These are phyloP conservation scores for Solanum gracilifrons DNA, from an alignment of 257 asterid genomes.

Conservation along the genomic window DNA sequence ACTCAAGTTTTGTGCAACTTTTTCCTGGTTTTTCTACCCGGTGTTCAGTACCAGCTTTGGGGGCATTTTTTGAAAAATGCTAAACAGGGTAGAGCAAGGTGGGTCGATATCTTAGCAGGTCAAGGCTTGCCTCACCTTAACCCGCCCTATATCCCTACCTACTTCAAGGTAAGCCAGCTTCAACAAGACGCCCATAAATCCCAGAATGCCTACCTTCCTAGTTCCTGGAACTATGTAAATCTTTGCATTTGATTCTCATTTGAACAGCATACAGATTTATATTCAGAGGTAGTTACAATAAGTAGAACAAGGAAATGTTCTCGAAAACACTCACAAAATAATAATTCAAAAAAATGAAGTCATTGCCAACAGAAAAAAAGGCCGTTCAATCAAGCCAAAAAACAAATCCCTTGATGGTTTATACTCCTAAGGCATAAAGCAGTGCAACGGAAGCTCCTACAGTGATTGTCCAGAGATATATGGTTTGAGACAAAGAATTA, in stretches of 20 bases:
- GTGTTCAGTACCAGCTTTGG: background rate
- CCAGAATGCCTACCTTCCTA: background rate
- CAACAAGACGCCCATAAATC: background rate
- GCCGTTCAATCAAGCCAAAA: background rate
- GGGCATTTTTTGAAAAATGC: background rate
- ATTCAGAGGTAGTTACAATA: background rate
- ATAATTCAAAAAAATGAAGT: background rate
- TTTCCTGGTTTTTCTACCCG: no score
- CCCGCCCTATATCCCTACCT: background rate
- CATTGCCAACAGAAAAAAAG: background rate
- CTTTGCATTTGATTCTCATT: background rate
- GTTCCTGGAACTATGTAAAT: background rate
- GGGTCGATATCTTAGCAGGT: background rate
- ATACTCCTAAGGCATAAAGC: conserved; percentile 17
- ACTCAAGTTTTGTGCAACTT: background rate
- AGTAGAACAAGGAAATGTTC: background rate
- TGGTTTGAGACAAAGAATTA: conserved; percentile 5
- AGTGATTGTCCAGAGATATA: conserved; percentile 18
- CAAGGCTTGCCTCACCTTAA: background rate
- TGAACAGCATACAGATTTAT: background rate
- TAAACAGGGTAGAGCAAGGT: background rate
- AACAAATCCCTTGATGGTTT: background rate
- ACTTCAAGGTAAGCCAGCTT: background rate
- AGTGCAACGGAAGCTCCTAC: conserved; percentile 28
- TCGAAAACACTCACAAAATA: background rate